Percentiles rank a stretch among this genome's conserved stretches.
phyloP scores from a whole-genome alignment of 495 filamentous ascomycete species.

The Physcia stellaris region DNA sequence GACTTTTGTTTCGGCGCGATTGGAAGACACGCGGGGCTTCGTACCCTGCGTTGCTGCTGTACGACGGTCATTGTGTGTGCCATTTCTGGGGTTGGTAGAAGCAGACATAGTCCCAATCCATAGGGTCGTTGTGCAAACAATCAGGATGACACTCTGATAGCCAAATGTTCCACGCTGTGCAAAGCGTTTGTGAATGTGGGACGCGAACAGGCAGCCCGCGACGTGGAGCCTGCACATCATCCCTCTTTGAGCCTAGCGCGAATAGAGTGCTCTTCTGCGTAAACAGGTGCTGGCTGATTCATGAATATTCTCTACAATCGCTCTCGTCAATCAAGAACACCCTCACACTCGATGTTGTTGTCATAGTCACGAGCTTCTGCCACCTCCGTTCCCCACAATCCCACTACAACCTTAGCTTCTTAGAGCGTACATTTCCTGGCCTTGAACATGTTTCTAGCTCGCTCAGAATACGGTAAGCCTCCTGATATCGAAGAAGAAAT shows the following conservation, averaged over 20 bases:
- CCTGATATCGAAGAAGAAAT: conserved; percentile 13
- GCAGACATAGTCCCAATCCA: conserved; percentile 13
- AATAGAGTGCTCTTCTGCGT: too few species aligned
- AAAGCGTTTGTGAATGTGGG: conserved; percentile 3
- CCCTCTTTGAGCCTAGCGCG: too few species aligned
- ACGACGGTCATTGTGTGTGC: conserved; percentile 9
- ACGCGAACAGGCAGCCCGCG: too few species aligned
- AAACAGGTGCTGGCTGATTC: too few species aligned
- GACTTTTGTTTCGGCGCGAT: conserved; percentile 8
- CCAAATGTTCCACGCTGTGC: background rate
- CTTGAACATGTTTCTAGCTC: conserved; percentile 98
- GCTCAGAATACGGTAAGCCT: conserved; percentile 94
- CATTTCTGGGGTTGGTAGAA: conserved; percentile 6
- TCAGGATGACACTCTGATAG: too few species aligned
- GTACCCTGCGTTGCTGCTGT: conserved; percentile 10
- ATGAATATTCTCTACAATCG: background rate
- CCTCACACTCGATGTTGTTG: background rate
- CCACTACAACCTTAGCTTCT: background rate
- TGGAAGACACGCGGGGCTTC: conserved; percentile 13
- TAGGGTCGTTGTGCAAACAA: too few species aligned
- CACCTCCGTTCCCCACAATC: background rate
- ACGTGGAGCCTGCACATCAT: too few species aligned
- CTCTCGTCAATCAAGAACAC: background rate
- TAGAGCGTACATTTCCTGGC: too few species aligned
- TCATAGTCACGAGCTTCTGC: background rate